Percentiles rank a stretch among this genome's conserved stretches.
Conservation (phyloP, 139 green algal genomes). For the Picochlorum sp. region DNA sequence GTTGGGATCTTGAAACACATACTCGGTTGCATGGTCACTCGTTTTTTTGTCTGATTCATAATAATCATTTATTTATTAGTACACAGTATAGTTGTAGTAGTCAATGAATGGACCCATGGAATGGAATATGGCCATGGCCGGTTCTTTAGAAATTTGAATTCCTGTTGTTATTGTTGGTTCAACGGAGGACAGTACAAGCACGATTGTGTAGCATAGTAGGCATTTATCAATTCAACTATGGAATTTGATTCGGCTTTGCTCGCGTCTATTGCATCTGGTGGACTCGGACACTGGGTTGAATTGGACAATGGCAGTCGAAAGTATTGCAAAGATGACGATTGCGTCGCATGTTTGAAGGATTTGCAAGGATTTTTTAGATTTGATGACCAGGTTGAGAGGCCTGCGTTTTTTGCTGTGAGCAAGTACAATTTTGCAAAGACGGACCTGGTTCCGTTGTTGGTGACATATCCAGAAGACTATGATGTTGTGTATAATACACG, state of each 20-base stretch:
- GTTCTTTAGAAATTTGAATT: no score
- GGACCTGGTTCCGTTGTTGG: constrained; percentile 80
- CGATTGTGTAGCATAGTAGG: neutral
- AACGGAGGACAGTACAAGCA: neutral
- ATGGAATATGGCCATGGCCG: no score
- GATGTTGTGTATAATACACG: constrained; percentile 65
- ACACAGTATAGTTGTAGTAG: no score
- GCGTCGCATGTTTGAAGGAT: constrained; percentile 78
- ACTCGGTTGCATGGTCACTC: no score
- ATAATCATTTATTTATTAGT: no score
- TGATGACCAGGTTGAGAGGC: constrained; percentile 62
- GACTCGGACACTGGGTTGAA: constrained; percentile 47
- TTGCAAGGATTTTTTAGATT: constrained; percentile 80
- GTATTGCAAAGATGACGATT: constrained; percentile 66
- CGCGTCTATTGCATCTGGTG: constrained; percentile 55
- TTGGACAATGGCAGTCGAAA: constrained; percentile 20
- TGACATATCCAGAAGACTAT: constrained; percentile 58
- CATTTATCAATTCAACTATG: constrained; percentile 5
- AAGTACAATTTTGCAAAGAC: constrained; percentile 48
- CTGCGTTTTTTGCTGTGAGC: constrained; percentile 70
- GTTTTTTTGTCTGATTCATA: no score
- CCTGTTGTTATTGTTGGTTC: neutral
- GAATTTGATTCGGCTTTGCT: constrained; percentile 66
- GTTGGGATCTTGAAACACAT: no score
- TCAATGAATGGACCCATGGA: no score